Evolutionary conservation across 192 early-diverging fungal genomes (phyloP).

Genomic region (Blastocladiella britannica): DNA sequence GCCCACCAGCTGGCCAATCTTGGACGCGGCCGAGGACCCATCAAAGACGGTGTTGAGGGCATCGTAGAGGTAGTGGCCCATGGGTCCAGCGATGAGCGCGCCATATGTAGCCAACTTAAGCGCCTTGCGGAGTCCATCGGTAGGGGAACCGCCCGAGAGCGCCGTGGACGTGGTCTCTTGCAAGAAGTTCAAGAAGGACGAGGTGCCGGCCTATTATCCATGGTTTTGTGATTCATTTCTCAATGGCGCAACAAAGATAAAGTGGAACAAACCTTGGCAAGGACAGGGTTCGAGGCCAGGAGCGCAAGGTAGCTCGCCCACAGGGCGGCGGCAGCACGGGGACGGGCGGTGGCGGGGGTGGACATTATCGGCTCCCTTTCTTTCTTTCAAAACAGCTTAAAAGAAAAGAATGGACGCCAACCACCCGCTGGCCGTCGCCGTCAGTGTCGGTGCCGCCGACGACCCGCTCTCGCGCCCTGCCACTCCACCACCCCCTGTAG

Average conservation of each 20-base stretch:
- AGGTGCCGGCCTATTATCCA: conserved; percentile 27
- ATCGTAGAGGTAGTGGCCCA: conserved; percentile 62
- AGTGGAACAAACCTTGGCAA: conserved; percentile 47
- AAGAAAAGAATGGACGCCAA: too few species aligned
- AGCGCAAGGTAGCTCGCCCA: conserved; percentile 37
- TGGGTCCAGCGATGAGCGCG: conserved; percentile 32
- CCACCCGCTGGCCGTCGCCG: too few species aligned
- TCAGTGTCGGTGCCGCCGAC: too few species aligned
- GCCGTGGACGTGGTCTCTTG: conserved; percentile 59
- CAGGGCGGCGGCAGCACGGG: conserved; percentile 12
- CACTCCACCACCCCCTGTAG: too few species aligned
- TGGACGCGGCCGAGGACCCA: conserved; percentile 38
- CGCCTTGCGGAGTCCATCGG: conserved; percentile 9
- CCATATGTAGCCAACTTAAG: conserved; percentile 58
- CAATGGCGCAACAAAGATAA: not conserved
- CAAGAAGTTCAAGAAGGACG: conserved; percentile 47
- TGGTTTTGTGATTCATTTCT: not conserved
- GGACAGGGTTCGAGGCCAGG: conserved; percentile 42
- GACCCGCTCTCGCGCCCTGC: too few species aligned
- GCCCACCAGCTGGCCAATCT: conserved; percentile 48
- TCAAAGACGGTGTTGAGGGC: conserved; percentile 51
- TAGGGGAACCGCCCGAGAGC: conserved; percentile 27
- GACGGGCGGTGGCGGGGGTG: too few species aligned
- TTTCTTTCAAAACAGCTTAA: too few species aligned
- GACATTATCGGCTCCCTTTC: too few species aligned